Percentiles rank a stretch among this genome's conserved stretches.
Evolutionary conservation across 2,329 filamentous ascomycete species (phyloP).

Genomic region (Penicillium brasilianum): DNA sequence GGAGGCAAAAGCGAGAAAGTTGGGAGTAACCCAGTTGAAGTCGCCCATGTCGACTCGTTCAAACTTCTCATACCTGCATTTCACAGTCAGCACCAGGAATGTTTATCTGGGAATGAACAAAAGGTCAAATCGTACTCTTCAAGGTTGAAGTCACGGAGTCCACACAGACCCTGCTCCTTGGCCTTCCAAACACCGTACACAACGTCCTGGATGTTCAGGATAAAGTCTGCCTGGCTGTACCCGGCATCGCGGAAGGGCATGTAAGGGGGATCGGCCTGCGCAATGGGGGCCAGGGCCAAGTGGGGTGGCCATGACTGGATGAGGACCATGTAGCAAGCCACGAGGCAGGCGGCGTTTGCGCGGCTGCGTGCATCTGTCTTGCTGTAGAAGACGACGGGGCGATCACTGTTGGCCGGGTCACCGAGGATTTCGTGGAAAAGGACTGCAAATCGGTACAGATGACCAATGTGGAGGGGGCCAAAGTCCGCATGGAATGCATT

Average conservation of each 20-base stretch:
- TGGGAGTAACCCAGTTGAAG: slow-evolving; percentile 98
- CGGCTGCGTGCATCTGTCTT: slow-evolving; percentile 86
- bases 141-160: slow-evolving; percentile 90
- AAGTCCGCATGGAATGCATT: slow-evolving; percentile 99
- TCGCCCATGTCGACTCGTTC: slow-evolving; percentile 97
- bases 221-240: slow-evolving; percentile 97
- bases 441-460: slow-evolving; percentile 94
- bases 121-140: slow-evolving; percentile 68
- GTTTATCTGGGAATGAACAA: neutral
- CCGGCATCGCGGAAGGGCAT: slow-evolving; percentile 99
- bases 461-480: slow-evolving; percentile 94
- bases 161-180: slow-evolving; percentile 92
- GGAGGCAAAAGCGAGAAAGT: slow-evolving; percentile 95
- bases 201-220: slow-evolving; percentile 92
- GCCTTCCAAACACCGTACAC: slow-evolving; percentile 99
- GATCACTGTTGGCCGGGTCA: slow-evolving; percentile 85
- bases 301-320: slow-evolving; percentile 98
- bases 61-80: slow-evolving; percentile 83
- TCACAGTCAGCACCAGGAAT: slow-evolving; percentile 19
- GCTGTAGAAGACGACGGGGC: slow-evolving; percentile 95
- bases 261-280: slow-evolving; percentile 93
- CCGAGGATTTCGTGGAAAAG: slow-evolving; percentile 94
- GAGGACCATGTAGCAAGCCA: slow-evolving; percentile 98
- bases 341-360: slow-evolving; percentile 88
- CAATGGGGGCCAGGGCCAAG: slow-evolving; percentile 90